Evolutionary conservation across 2,329 filamentous ascomycete genomes (phyloP), one percentile per base, ranked within the genome.

Genomic region (Nigrospora sphaerica): DNA sequence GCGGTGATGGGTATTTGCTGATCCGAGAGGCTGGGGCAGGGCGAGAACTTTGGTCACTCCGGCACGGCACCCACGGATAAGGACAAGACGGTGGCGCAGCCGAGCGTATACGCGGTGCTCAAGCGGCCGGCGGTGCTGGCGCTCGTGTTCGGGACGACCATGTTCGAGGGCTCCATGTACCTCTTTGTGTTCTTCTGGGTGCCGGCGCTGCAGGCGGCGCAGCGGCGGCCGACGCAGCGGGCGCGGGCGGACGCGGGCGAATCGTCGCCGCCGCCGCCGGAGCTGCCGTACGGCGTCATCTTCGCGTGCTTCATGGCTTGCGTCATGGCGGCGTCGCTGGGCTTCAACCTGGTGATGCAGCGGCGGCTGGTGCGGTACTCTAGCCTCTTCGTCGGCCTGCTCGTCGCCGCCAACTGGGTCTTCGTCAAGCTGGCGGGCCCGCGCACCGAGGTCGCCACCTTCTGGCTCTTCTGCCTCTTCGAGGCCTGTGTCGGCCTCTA

Each of bases 101-200:
- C 48, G 12, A 56, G 54, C 31, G 34, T 63, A 7, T 54, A 47
- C 48, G 43, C 57, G 23, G 57, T 60, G 39, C 32, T 61, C 34
- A 58, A 54, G 58, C 72, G 76, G 52, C 70, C 68, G 39, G 69
- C 71, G 3, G 71, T 81, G 44, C 57, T 78, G 16, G 67, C 73
- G 2, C 63, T 83, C 5, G 70, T 67, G 2, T 59, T 81, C 37
- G 69, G 72, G 3, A 75, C 75, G 4, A 78, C 72, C 48, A 71
- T 79, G 57, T 81, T 82, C 54, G 80, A 83, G 61, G 77, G 77
- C 17, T 71, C 75, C 28, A 77, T 82, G 67, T 82, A 81, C 55
- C 67, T 83, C 12, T 81, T 81, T 55, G 75, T 83, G 47, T 82
- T 81, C 60, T 81, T 80, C 64, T 81, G 78, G 73, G 75, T 77